phyloP scores from a whole-genome alignment of 1,284 basidiomycete species.

The Papiliotrema laurentii region DNA sequence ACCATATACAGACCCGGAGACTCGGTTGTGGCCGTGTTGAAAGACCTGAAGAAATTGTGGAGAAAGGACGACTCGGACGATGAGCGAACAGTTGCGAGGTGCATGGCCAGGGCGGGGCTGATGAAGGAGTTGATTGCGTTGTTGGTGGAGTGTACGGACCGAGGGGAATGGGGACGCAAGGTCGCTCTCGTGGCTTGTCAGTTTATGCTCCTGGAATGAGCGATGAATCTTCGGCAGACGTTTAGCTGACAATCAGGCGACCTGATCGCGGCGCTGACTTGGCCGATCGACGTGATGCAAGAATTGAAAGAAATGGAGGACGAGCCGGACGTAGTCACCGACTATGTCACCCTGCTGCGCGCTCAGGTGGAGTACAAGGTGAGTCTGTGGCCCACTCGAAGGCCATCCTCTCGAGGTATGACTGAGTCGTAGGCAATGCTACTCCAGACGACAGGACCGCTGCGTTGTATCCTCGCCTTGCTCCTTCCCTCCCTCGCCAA shows the following conservation, averaged over 20 bases:
- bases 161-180: conserved; percentile 61
- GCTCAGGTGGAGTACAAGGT: conserved; percentile 85
- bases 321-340: conserved; percentile 69
- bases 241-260: conserved; percentile 56
- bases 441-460: conserved; percentile 19
- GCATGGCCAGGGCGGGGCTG: conserved; percentile 77
- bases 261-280: conserved; percentile 88
- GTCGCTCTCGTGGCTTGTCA: conserved; percentile 72
- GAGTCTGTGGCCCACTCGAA: conserved; percentile 1
- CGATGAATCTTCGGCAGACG: neutral
- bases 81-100: conserved; percentile 84
- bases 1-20: conserved; percentile 75
- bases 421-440: conserved; percentile 21
- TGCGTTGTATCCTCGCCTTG: conserved; percentile 43
- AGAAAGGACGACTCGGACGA: conserved; percentile 91
- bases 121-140: conserved; percentile 85
- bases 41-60: conserved; percentile 92
- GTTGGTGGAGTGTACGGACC: conserved; percentile 63
- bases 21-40: conserved; percentile 74
- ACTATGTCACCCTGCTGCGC: conserved; percentile 75
- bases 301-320: conserved; percentile 83
- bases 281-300: conserved; percentile 90
- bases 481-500: conserved; percentile 45
- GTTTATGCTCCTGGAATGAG: conserved; percentile 20
- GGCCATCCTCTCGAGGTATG: neutral